Evolutionary conservation across 164 flowering plant genomes (phyloP).

Genomic region (Kalanchoe fedtschenkoi): DNA sequence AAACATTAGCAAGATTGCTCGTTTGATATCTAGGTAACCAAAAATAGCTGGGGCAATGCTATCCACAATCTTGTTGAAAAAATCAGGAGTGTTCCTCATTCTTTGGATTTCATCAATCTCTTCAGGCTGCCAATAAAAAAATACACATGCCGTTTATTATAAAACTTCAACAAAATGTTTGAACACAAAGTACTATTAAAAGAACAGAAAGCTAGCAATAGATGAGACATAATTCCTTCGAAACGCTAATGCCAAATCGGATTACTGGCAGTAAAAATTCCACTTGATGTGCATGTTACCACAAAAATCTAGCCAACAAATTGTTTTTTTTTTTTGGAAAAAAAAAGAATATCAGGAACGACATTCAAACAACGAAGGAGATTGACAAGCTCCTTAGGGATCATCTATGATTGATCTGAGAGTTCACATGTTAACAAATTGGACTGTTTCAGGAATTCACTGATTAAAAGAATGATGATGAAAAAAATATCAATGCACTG

Average conservation of each 20-base stretch:
- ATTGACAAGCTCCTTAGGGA: background rate
- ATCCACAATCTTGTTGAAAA: conserved; percentile 82
- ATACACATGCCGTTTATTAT: background rate
- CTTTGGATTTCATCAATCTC: conserved; percentile 65
- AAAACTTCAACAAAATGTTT: background rate
- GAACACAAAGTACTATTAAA: background rate
- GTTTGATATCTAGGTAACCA: conserved; percentile 94
- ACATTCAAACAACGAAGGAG: background rate
- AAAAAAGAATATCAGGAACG: background rate
- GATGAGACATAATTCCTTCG: background rate
- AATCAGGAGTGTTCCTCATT: conserved; percentile 88
- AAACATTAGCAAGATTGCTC: conserved; percentile 91
- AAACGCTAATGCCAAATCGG: too few relatives aligned
- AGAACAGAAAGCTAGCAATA: background rate
- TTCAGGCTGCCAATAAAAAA: conserved; percentile 44
- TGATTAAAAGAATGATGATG: too few relatives aligned
- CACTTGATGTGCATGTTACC: background rate
- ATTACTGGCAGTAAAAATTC: too few relatives aligned
- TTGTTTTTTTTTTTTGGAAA: background rate
- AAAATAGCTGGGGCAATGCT: conserved; percentile 87
- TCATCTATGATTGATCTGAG: background rate
- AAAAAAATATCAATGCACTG: too few relatives aligned
- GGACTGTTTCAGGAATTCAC: background rate
- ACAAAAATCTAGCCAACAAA: background rate
- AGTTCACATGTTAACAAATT: too few relatives aligned